Evolutionary conservation across 1,284 basidiomycete genomes (phyloP).

Genomic region (Apiotrichum mycotoxinovorans): DNA sequence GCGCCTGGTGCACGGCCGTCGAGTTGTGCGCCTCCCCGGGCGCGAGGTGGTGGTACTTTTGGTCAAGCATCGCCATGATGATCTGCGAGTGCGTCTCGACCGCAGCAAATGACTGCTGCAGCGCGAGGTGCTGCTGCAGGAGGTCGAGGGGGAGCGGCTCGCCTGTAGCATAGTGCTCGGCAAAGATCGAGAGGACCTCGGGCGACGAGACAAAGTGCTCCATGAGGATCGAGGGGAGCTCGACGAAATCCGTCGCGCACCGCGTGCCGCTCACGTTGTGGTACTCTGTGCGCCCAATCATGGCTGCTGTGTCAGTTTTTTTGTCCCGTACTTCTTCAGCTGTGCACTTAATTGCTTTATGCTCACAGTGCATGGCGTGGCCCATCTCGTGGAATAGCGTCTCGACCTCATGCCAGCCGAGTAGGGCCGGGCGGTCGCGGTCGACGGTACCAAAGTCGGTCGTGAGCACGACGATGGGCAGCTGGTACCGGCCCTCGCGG

Average conservation of each 20-base stretch:
- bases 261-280: slow-evolving; percentile 97
- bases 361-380: slow-evolving; percentile 97
- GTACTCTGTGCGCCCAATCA: slow-evolving; percentile 96
- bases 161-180: slow-evolving; percentile 58
- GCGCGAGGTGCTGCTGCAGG: slow-evolving; percentile 47
- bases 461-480: slow-evolving; percentile 85
- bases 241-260: slow-evolving; percentile 98
- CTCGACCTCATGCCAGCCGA: slow-evolving; percentile 91
- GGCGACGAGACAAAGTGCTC: slow-evolving; percentile 89
- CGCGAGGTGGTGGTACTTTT: slow-evolving; percentile 76
- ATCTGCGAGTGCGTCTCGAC: slow-evolving; percentile 89
- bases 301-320: slow-evolving; percentile 57
- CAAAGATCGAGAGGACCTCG: slow-evolving; percentile 73
- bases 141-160: slow-evolving; percentile 66
- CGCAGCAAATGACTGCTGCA: slow-evolving; percentile 51
- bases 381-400: slow-evolving; percentile 99
- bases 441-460: slow-evolving; percentile 74
- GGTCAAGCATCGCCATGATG: slow-evolving; percentile 82
- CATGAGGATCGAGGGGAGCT: slow-evolving; percentile 97
- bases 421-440: slow-evolving; percentile 62
- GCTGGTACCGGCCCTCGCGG: slow-evolving; percentile 69
- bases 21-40: slow-evolving; percentile 61
- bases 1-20: slow-evolving; percentile 61
- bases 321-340: too few relatives aligned
- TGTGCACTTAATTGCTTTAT: slow-evolving; percentile 26